phyloP scores from a whole-genome alignment of 2,329 filamentous ascomycete genomes.

The Coniochaeta hoffmannii region DNA sequence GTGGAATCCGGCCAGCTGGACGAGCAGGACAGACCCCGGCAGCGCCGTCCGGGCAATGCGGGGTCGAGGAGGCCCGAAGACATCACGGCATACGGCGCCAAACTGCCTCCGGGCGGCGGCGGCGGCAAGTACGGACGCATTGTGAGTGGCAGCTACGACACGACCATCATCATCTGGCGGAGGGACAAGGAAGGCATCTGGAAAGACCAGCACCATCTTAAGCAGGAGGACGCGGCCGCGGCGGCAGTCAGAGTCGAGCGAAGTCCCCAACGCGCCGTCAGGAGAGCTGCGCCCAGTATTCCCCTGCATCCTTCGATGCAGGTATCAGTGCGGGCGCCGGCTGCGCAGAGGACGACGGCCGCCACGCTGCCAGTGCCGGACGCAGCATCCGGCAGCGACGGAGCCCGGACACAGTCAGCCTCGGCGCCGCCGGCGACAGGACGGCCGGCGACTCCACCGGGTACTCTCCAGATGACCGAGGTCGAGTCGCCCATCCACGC shows the following conservation, averaged over 20 bases:
- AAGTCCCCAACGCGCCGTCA: background rate
- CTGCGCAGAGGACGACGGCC: background rate
- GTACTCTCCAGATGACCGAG: conserved; percentile 16
- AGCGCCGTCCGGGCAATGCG: conserved; percentile 48
- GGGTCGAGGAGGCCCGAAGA: conserved; percentile 70
- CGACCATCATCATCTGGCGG: conserved; percentile 92
- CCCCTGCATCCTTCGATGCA: conserved; percentile 13
- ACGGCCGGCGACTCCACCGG: conserved; percentile 7
- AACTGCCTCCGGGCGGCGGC: conserved; percentile 83
- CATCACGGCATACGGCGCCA: conserved; percentile 74
- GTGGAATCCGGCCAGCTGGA: conserved; percentile 42
- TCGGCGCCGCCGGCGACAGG: conserved; percentile 8
- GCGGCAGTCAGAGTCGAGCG: conserved; percentile 1
- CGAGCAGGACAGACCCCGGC: conserved; percentile 21
- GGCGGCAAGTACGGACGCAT: conserved; percentile 89
- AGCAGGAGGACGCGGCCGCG: conserved; percentile 60
- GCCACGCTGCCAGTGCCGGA: background rate
- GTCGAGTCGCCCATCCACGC: conserved; percentile 23
- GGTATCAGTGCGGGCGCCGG: conserved; percentile 1
- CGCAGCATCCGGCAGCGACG: conserved; percentile 1
- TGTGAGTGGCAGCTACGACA: conserved; percentile 93
- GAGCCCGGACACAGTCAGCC: conserved; percentile 6
- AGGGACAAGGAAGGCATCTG: conserved; percentile 79
- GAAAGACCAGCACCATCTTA: conserved; percentile 67
- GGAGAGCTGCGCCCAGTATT: background rate